These are phyloP conservation scores for Phaeosphaeriaceae sp. DNA, from an alignment of 2,329 filamentous ascomycete species.

Conservation along the genomic window DNA sequence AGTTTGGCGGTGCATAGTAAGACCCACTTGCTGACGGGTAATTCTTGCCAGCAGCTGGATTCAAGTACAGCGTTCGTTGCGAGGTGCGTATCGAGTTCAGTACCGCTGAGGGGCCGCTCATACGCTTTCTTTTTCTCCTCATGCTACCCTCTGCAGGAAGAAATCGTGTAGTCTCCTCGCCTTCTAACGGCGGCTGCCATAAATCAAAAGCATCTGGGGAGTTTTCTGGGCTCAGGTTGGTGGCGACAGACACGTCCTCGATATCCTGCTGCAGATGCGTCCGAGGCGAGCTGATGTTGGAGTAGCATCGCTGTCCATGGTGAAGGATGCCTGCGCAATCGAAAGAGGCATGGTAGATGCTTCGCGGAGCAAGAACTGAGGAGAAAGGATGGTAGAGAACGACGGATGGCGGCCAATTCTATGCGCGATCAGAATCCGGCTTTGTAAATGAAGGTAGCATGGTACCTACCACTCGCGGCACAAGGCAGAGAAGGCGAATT, in stretches of 20 bases:
- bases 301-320: neutral
- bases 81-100: slow-evolving; percentile 25
- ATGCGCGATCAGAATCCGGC: slow-evolving; percentile 10
- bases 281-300: neutral
- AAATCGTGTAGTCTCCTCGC: slow-evolving; percentile 6
- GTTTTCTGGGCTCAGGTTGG: neutral
- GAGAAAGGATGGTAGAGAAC: neutral
- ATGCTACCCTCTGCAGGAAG: slow-evolving; percentile 17
- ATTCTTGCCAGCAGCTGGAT: slow-evolving; percentile 8
- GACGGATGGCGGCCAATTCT: slow-evolving; percentile 7
- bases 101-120: slow-evolving; percentile 27
- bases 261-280: neutral
- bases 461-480: neutral
- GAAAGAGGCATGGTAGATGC: neutral
- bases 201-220: neutral
- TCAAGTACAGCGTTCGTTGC: slow-evolving; percentile 27
- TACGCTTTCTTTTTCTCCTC: slow-evolving; percentile 24
- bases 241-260: neutral
- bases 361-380: neutral
- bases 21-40: slow-evolving; percentile 17
- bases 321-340: neutral
- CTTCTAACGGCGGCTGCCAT: neutral
- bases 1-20: slow-evolving; percentile 11
- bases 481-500: slow-evolving; percentile 24
- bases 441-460: neutral